Percentiles rank a stretch among this genome's conserved stretches.
These are phyloP conservation scores for Neurospora cerealis DNA, from an alignment of 495 filamentous ascomycete genomes.

Conservation along the genomic window DNA sequence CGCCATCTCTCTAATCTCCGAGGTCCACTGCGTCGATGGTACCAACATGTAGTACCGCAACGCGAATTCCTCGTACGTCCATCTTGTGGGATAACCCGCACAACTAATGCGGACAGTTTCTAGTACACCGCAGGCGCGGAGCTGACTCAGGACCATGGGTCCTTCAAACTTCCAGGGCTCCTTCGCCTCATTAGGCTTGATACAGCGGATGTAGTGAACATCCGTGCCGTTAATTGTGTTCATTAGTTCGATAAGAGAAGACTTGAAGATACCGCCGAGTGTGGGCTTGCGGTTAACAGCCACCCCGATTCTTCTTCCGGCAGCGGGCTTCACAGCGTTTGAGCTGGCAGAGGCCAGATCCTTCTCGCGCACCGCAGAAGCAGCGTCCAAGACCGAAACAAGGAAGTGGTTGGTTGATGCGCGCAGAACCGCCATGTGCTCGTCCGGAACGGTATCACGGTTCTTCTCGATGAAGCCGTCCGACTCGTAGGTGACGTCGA, in stretches of 20 bases:
- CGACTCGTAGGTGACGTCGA: conserved; percentile 99
- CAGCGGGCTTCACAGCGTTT: conserved; percentile 57
- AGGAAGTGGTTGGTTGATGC: conserved; percentile 82
- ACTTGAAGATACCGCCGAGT: conserved; percentile 96
- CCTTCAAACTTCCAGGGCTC: conserved; percentile 97
- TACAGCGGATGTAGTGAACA: conserved; percentile 98
- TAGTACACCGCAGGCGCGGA: conserved; percentile 96
- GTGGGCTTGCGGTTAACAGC: conserved; percentile 95
- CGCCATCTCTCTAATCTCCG: conserved; percentile 88
- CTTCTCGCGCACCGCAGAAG: conserved; percentile 80
- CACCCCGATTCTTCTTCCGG: conserved; percentile 76
- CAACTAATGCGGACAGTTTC: conserved; percentile 98
- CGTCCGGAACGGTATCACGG: conserved; percentile 94
- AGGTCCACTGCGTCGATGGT: conserved; percentile 81
- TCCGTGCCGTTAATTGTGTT: conserved; percentile 94
- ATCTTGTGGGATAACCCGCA: conserved; percentile 93
- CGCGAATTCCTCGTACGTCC: conserved; percentile 99
- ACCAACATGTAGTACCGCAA: conserved; percentile 98
- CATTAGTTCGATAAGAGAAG: conserved; percentile 97
- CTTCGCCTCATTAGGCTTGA: conserved; percentile 98
- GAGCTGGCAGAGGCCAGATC: conserved; percentile 60
- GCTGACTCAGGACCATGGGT: conserved; percentile 95
- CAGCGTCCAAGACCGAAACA: conserved; percentile 71
- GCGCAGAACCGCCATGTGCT: conserved; percentile 87
- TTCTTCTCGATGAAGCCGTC: conserved; percentile 99